phyloP scores from a whole-genome alignment of 1,284 basidiomycete species.

The Trametes pubescens region DNA sequence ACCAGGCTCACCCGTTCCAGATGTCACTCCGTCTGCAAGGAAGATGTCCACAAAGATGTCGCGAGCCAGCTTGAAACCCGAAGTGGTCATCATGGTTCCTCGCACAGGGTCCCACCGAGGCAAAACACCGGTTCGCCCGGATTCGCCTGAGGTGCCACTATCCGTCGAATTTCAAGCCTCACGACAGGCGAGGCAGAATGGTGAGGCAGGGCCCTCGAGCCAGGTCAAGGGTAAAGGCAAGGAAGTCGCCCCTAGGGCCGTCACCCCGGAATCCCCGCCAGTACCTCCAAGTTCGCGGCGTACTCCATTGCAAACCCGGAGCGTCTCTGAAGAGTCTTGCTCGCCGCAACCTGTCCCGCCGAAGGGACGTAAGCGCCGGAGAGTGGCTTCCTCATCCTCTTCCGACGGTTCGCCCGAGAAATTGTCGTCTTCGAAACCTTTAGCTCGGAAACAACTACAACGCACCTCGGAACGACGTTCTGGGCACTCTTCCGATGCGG shows the following conservation, averaged over 20 bases:
- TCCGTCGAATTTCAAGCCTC: not conserved
- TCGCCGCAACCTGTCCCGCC: constrained; percentile 21
- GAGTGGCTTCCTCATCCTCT: constrained; percentile 34
- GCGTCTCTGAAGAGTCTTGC: constrained; percentile 21
- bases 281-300: constrained; percentile 5
- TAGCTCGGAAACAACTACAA: not conserved
- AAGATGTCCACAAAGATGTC: constrained; percentile 27
- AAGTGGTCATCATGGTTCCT: constrained; percentile 44
- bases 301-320: constrained; percentile 13
- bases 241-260: not conserved
- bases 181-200: not conserved
- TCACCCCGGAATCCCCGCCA: not conserved
- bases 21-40: not conserved
- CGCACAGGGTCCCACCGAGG: not conserved
- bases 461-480: not conserved
- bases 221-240: constrained; percentile 32
- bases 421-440: not conserved
- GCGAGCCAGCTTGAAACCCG: constrained; percentile 41
- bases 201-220: constrained; percentile 1
- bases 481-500: constrained; percentile 26
- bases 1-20: not conserved
- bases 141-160: constrained; percentile 7
- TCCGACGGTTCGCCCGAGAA: constrained; percentile 23
- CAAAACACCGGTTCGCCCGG: not conserved
- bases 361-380: constrained; percentile 35